Evolutionary conservation across 2,329 filamentous ascomycete genomes (phyloP).

Genomic region (Zarea fungicola): DNA sequence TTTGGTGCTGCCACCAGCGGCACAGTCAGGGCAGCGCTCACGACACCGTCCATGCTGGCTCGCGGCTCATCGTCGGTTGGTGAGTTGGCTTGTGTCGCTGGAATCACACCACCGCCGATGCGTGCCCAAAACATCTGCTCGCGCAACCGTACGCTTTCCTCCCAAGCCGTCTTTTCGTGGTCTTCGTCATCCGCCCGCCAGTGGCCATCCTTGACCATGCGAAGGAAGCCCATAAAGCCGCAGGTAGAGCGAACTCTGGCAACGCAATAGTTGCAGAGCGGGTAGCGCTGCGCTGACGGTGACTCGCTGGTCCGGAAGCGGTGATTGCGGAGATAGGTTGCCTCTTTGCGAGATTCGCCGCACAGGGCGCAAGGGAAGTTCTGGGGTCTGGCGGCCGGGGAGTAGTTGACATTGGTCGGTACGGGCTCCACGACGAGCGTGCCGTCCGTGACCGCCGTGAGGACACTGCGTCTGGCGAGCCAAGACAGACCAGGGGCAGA

Average conservation of each 20-base stretch:
- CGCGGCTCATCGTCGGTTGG: not conserved
- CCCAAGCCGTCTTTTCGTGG: constrained; percentile 85
- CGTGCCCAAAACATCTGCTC: constrained; percentile 98
- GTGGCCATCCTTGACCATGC: constrained; percentile 88
- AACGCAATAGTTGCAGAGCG: constrained; percentile 84
- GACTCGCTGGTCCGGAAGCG: constrained; percentile 85
- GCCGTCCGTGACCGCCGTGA: constrained; percentile 78
- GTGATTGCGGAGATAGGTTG: constrained; percentile 70
- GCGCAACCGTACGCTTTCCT: constrained; percentile 81
- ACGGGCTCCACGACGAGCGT: constrained; percentile 86
- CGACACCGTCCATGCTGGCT: not conserved
- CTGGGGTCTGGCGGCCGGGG: constrained; percentile 46
- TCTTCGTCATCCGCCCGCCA: constrained; percentile 80
- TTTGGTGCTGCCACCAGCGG: not conserved
- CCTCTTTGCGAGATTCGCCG: constrained; percentile 71
- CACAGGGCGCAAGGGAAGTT: constrained; percentile 77
- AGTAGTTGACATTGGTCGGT: constrained; percentile 51
- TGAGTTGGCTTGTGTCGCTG: constrained; percentile 38
- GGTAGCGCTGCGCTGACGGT: constrained; percentile 81
- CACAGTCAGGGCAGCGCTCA: not conserved
- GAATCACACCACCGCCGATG: constrained; percentile 85
- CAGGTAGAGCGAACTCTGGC: constrained; percentile 79
- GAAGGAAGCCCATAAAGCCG: constrained; percentile 86
- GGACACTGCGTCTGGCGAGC: constrained; percentile 80
- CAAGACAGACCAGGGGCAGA: constrained; percentile 87